Evolutionary conservation across 176 grass and related monocot genomes (phyloP), one percentile per base, ranked within the genome.

Genomic region (Aegilops umbellulata): DNA sequence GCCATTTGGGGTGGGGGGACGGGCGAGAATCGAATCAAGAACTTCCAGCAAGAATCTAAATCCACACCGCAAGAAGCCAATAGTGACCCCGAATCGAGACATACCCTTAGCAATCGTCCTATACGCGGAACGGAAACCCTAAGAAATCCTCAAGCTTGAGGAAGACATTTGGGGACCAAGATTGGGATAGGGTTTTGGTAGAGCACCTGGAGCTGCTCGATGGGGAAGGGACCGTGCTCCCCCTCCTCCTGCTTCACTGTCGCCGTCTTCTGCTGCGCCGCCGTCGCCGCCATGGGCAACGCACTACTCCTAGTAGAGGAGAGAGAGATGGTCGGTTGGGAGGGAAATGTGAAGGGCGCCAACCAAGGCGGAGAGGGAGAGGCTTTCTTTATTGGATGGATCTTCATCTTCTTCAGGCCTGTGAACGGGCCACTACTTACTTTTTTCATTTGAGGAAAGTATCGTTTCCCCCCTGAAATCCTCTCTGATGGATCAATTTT

Each of bases 151-250:
- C 26, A 22, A 39, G 30, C 80, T 84, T 89, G 82, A 49, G 22
- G 49, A 78, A 27, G 55, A 38, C 9, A 72, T 64, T 32, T 23
- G 23, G 64, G 46, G 34, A 65, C 47, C 68, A 84, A 55, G 70
- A 49, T 38, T 26, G 34, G 10, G 80, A 36, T 79, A 90, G 88
- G 90, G 86, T 90, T 95, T 82, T 11, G 60, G 17, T 66, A 24
- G 19, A 25, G 32, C 80, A 97, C 90, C 88, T 97, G 90, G n/a
- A 97, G 90, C 34, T 92, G 90, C 81, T 97, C 94, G 74, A 97
- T 81, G 77, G 92, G 90, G 86, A 94, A 94, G 23, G 97, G 94
- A 11, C 94, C 94, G 68, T 96, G 92, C 82, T 93, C 92, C 89
- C 62, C 82, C 69, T 91, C 97, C 82, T 91, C 89, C 67, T 82